Evolutionary conservation across 176 grass and related monocot species (phyloP), one percentile per base, ranked within the genome.

Genomic region (Rhynchospora breviuscula): DNA sequence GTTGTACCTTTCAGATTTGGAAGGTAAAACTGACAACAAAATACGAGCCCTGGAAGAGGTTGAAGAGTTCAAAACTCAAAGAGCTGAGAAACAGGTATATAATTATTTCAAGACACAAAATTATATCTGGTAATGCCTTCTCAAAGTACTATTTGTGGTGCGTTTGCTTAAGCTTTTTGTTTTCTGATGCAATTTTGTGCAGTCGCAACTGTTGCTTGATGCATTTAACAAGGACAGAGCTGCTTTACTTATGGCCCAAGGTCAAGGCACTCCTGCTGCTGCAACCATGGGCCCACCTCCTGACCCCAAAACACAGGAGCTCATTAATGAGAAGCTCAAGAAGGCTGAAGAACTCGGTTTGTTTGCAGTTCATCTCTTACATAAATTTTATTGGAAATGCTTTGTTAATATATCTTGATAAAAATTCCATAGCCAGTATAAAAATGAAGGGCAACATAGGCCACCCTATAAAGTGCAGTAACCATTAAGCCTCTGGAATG

Each of bases 301-400:
- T 57, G 71, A 88, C 63, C 87, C 95, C n/a, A 91, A 98, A 87
- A 98, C 92, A 79, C 92, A 98, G 79, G 92, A 95, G 88, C 91
- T 98, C 86, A 98, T 98, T 54, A 93, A 95, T 65, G 95, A 98
- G 83, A 98, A 98, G 85, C 88, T 98, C 17, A 94, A 88, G 82
- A 98, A 90, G 70, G 92, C 92, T 35, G 95, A 98, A 90, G 92
- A 98, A 86, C 88, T 98, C 35, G 95, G 95, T 98, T 67, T 66
- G 43, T 87, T 86, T 89, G 40, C 61, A 17, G 33, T 79, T 72
- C 52, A 8, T 79, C 47, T 53, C 63, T 57, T 78, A 3, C 46
- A 56, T 82, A 83, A 33, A 31, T 52, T 85, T 44, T 33, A 66
- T 67, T 75, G 46, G 47, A 26, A 17, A 29, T 2, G 0, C 4